Conservation (phyloP, 768 basidiomycete genomes). For the Tricholoma sp. region DNA sequence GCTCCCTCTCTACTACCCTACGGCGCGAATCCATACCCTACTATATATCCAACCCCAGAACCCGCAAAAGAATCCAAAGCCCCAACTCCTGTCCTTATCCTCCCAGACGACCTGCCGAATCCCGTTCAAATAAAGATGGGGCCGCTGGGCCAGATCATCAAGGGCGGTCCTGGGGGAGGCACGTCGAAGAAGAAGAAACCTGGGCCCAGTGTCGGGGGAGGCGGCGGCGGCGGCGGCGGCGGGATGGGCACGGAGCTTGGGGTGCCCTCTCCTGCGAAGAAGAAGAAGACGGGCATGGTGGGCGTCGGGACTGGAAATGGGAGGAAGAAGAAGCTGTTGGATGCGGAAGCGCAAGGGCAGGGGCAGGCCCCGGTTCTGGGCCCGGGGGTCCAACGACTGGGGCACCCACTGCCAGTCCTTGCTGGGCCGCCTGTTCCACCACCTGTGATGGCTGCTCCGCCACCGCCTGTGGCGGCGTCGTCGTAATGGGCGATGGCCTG, state of each 20-base stretch:
- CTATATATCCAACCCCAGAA: constrained; percentile 3
- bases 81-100: constrained; percentile 23
- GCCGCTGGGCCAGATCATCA: constrained; percentile 71
- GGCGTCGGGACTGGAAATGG: constrained; percentile 42
- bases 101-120: constrained; percentile 63
- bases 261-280: constrained; percentile 18
- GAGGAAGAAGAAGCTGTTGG: constrained; percentile 38
- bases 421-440: constrained; percentile 1
- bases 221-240: constrained; percentile 10
- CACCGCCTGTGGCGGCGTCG: constrained; percentile 8
- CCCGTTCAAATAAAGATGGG: constrained; percentile 66
- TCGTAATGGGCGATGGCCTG: background rate
- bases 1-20: background rate
- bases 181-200: constrained; percentile 60
- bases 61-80: constrained; percentile 14
- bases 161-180: constrained; percentile 37
- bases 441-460: constrained; percentile 6
- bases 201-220: constrained; percentile 18
- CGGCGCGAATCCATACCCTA: background rate
- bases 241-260: constrained; percentile 20
- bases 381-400: background rate
- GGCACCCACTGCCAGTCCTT: constrained; percentile 1
- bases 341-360: constrained; percentile 8
- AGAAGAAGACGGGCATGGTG: constrained; percentile 40
- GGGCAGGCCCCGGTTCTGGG: constrained; percentile 4